Percentiles rank a stretch among this genome's conserved stretches.
Evolutionary conservation across 805 yeast species (phyloP).

Genomic region (Vanderwaltozyma yarrowii): DNA sequence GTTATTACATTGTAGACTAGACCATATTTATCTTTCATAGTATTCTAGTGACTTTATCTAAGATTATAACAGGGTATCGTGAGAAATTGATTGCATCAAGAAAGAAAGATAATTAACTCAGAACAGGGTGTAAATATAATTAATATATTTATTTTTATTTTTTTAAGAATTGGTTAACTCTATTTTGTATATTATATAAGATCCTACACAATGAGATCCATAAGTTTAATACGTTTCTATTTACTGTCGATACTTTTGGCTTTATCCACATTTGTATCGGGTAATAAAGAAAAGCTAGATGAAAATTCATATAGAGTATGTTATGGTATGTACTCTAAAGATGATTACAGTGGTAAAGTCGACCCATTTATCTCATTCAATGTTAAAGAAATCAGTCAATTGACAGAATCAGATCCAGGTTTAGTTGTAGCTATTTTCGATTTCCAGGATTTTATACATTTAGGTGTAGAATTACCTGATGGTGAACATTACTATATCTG

Average conservation of each 20-base stretch:
- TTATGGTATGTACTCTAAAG: slow-evolving; percentile 79
- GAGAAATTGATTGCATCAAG: no score
- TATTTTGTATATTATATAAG: no score
- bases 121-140: no score
- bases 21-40: no score
- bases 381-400: slow-evolving; percentile 25
- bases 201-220: not conserved
- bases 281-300: slow-evolving; percentile 40
- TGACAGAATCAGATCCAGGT: slow-evolving; percentile 28
- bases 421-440: slow-evolving; percentile 74
- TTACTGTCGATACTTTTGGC: not conserved
- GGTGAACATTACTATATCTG: slow-evolving; percentile 57
- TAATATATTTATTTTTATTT: no score
- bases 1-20: no score
- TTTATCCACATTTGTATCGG: slow-evolving; percentile 8
- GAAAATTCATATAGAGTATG: slow-evolving; percentile 56
- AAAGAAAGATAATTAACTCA: no score
- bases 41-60: no score
- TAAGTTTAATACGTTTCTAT: no score
- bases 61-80: no score
- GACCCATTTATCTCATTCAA: slow-evolving; percentile 52
- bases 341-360: slow-evolving; percentile 76
- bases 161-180: no score
- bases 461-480: slow-evolving; percentile 46
- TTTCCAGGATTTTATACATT: slow-evolving; percentile 58